Conservation (phyloP, 768 basidiomycete genomes). For the Sarcodon sp. region DNA sequence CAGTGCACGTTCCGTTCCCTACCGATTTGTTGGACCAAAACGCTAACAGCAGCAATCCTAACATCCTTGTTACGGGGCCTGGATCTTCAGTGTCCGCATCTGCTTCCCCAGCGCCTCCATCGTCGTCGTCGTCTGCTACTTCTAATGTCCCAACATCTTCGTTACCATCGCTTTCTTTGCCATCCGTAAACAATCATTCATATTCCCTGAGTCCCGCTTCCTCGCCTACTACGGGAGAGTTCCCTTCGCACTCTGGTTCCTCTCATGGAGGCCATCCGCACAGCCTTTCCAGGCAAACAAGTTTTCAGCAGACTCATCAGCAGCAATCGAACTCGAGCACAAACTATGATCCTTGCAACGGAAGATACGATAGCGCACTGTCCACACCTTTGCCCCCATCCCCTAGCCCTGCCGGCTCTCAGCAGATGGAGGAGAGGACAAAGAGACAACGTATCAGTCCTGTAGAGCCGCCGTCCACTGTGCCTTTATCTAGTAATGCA, state of each 20-base stretch:
- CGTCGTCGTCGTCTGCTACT: constrained; percentile 1
- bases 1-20: constrained; percentile 22
- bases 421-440: constrained; percentile 17
- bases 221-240: constrained; percentile 40
- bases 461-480: constrained; percentile 1
- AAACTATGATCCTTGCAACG: constrained; percentile 4
- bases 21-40: constrained; percentile 37
- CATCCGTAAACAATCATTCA: background rate
- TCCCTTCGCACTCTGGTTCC: constrained; percentile 18
- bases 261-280: constrained; percentile 19
- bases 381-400: constrained; percentile 19
- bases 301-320: background rate
- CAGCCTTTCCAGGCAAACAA: constrained; percentile 34
- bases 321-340: too few species aligned
- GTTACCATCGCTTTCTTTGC: background rate
- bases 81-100: constrained; percentile 24
- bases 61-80: constrained; percentile 66
- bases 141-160: background rate
- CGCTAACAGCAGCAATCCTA: constrained; percentile 34
- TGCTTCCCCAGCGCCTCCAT: constrained; percentile 20
- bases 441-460: constrained; percentile 40
- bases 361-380: constrained; percentile 16
- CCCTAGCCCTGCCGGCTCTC: constrained; percentile 15
- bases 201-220: constrained; percentile 33
- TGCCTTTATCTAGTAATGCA: constrained; percentile 3